Evolutionary conservation across 202 grass and related monocot species (phyloP).

Genomic region (Carex sylvatica): DNA sequence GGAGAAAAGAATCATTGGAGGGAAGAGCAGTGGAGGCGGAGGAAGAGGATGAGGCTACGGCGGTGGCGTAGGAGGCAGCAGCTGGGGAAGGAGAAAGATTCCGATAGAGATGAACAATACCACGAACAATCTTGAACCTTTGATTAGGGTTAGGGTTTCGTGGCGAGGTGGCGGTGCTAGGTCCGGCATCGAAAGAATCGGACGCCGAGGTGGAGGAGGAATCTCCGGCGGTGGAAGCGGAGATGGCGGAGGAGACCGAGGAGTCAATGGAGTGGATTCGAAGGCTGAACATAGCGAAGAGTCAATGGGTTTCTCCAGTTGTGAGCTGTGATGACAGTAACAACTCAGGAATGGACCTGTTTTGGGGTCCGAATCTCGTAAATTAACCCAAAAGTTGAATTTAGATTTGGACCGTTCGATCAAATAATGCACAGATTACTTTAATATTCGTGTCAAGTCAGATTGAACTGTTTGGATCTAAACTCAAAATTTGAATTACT

Average conservation of each 20-base stretch:
- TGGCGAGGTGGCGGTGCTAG: neutral
- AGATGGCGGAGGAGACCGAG: constrained; percentile 16
- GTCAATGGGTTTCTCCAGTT: neutral
- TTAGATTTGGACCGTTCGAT: too few species aligned
- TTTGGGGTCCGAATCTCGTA: too few species aligned
- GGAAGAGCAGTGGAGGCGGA: neutral
- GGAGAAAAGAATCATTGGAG: constrained; percentile 2
- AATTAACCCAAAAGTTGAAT: too few species aligned
- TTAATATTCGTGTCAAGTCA: too few species aligned
- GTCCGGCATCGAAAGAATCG: constrained; percentile 22
- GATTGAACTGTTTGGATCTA: too few species aligned
- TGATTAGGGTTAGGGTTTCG: neutral
- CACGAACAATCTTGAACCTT: constrained; percentile 15
- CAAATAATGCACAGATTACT: too few species aligned
- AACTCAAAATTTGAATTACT: too few species aligned
- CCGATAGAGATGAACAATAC: constrained; percentile 21
- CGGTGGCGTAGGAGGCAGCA: neutral
- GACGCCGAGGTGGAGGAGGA: constrained; percentile 29
- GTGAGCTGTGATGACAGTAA: neutral
- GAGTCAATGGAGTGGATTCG: constrained; percentile 65
- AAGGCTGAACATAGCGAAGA: constrained; percentile 55
- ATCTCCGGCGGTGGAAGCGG: constrained; percentile 28
- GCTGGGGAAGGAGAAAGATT: neutral
- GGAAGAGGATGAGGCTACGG: constrained; percentile 15
- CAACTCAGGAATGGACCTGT: too few species aligned